Conservation (phyloP, 352 stramenopile species). For the Globisporangium lucens region DNA sequence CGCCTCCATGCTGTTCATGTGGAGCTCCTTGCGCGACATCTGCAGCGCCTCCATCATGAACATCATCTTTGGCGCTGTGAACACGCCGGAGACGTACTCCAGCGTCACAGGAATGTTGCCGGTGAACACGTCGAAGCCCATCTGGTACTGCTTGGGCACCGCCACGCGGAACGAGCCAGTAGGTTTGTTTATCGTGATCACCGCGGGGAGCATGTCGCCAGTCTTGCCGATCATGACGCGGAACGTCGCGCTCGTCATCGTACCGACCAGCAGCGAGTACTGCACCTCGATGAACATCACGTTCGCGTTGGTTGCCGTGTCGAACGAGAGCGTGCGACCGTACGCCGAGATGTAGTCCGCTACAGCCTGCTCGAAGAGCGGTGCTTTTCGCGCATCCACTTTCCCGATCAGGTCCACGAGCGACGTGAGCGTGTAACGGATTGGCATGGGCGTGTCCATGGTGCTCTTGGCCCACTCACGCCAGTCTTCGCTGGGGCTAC, state of each 20-base stretch:
- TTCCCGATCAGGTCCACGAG: constrained; percentile 23
- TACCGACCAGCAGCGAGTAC: constrained; percentile 26
- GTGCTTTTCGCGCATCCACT: constrained; percentile 16
- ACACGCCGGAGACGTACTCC: constrained; percentile 24
- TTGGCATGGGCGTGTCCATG: constrained; percentile 22
- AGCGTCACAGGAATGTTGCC: constrained; percentile 24
- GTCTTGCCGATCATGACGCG: constrained; percentile 30
- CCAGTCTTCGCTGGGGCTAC: constrained; percentile 29
- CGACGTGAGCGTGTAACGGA: constrained; percentile 24
- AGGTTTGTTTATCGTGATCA: constrained; percentile 11
- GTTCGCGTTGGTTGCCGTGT: constrained; percentile 15
- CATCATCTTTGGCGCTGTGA: constrained; percentile 19
- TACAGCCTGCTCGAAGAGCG: constrained; percentile 23
- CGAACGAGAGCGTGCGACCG: constrained; percentile 24
- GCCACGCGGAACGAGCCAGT: constrained; percentile 21
- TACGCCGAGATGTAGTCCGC: constrained; percentile 27
- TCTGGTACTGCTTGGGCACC: constrained; percentile 23
- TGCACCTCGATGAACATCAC: constrained; percentile 23
- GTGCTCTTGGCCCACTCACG: constrained; percentile 24
- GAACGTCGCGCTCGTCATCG: constrained; percentile 26
- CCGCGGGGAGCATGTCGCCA: constrained; percentile 23
- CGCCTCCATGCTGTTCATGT: constrained; percentile 24
- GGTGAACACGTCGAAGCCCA: constrained; percentile 21
- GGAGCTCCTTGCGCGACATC: constrained; percentile 10
- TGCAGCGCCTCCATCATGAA: constrained; percentile 20